Base-by-base conservation (phyloP, 176 grass and related monocot species). In the Hsuehochloa calcarea region DNA sequence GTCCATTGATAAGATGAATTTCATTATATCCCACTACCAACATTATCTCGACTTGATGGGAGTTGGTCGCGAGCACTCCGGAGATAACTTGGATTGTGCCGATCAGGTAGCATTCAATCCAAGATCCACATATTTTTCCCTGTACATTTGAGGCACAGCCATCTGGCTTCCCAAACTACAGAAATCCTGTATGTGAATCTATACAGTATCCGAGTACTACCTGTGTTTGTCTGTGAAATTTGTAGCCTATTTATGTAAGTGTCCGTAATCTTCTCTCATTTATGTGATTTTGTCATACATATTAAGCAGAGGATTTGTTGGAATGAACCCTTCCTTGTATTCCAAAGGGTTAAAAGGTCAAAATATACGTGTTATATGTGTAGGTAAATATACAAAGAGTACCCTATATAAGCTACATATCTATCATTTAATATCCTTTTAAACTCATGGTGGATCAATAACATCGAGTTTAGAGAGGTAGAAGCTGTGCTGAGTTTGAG, bases 11-110 rank as follows among this genome's bases (percentile, higher is more conserved):
- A 34, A 34, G 46, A 95, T 95, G 95, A 95, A 97, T 73, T 39
- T 51, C 85, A 87, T 86, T 45, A 83, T 95, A 88, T 97, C 89
- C 13, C 89, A 95, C 77, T 95, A 95, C 72, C 82, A 86, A 71
- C 83, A 93, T 82, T 97, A 95, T 87, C 92, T 97, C 1, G 72
- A 93, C 76, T 67, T 95, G 89, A 97, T 95, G 91, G 91, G 92
- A 75, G 43, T 97, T 60, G 87, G 93, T 17, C 82, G 38, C 29
- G 82, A 95, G 49, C 37, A 69, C 2, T 88, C 89, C 37, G 92
- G 82, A 79, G 92, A 93, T 82, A 93, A 93, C 84, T 71, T 97
- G 87, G 95, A 92, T 80, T 97, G 95, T 69, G 87, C 89, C 2
- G 76, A 97, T 49, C 91, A 97, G 67, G 46, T 80, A 38, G 76